These are phyloP conservation scores for Rickenella mellea DNA, from an alignment of 768 basidiomycete species.

Conservation along the genomic window DNA sequence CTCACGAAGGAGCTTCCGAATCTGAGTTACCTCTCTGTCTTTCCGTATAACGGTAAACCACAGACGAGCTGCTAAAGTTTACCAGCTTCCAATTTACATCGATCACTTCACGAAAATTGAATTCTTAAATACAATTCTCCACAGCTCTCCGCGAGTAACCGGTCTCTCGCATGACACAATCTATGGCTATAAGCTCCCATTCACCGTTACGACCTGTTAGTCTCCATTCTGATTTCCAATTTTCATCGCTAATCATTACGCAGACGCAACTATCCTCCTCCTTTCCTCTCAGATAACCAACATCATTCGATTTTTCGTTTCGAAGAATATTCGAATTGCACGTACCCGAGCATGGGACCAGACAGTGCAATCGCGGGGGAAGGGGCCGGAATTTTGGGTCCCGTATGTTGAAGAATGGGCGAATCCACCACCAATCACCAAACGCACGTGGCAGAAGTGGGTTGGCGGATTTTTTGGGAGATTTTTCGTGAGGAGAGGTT, in stretches of 20 bases:
- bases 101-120: not conserved
- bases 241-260: constrained; percentile 5
- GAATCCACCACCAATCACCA: constrained; percentile 27
- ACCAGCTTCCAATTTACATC: not conserved
- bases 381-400: constrained; percentile 76
- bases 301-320: constrained; percentile 77
- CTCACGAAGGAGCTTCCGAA: too few species aligned
- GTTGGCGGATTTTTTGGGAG: constrained; percentile 27
- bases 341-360: constrained; percentile 71
- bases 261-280: constrained; percentile 70
- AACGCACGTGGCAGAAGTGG: constrained; percentile 6
- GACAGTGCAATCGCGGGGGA: constrained; percentile 76
- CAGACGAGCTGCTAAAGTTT: not conserved
- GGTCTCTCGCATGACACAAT: constrained; percentile 55
- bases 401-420: constrained; percentile 80
- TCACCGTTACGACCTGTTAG: constrained; percentile 62
- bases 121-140: not conserved
- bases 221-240: constrained; percentile 7
- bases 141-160: constrained; percentile 52
- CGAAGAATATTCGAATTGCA: constrained; percentile 74
- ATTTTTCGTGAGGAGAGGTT: constrained; percentile 40
- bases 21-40: too few species aligned
- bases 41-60: too few species aligned
- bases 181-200: constrained; percentile 57
- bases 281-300: constrained; percentile 64